A percentile compares a stretch with the other conserved stretches of the same genome.
Conservation (phyloP, 352 stramenopile species). For the Phytopythium vexans region DNA sequence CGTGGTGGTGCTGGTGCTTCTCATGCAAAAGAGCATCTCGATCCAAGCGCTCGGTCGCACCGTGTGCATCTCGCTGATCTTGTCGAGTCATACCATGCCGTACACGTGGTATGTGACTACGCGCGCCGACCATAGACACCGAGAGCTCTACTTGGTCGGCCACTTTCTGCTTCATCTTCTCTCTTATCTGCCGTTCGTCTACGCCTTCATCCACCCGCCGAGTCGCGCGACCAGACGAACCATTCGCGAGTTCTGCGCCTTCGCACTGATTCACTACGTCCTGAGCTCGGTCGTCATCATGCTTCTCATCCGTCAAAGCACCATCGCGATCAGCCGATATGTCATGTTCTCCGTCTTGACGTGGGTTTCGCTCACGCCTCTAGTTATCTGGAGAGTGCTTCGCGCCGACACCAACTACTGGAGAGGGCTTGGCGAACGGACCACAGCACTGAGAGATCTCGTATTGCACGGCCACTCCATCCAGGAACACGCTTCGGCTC, state of each 20-base stretch:
- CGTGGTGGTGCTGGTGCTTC: constrained; percentile 30
- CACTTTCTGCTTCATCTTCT: background rate
- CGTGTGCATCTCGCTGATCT: constrained; percentile 15
- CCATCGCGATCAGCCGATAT: constrained; percentile 1
- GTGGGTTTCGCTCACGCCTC: constrained; percentile 22
- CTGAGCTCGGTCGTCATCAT: constrained; percentile 11
- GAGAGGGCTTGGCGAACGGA: constrained; percentile 32
- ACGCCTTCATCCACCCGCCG: constrained; percentile 25
- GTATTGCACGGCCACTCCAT: constrained; percentile 26
- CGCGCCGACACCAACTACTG: constrained; percentile 47
- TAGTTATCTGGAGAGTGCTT: constrained; percentile 43
- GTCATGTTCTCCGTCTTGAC: constrained; percentile 12
- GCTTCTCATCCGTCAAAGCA: constrained; percentile 18
- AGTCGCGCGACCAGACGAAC: constrained; percentile 24
- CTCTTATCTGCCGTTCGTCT: constrained; percentile 16
- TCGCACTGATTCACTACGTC: constrained; percentile 14
- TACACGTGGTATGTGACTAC: constrained; percentile 17
- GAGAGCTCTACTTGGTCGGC: constrained; percentile 8
- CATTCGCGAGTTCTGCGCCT: constrained; percentile 28
- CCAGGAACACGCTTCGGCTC: constrained; percentile 34
- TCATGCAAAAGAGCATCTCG: constrained; percentile 50
- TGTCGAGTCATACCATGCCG: constrained; percentile 22
- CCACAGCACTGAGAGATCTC: constrained; percentile 19
- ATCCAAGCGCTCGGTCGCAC: constrained; percentile 25
- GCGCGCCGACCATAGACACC: constrained; percentile 7